Evolutionary conservation across 352 stramenopile genomes (phyloP).

Genomic region (Pythium grandisporangium): DNA sequence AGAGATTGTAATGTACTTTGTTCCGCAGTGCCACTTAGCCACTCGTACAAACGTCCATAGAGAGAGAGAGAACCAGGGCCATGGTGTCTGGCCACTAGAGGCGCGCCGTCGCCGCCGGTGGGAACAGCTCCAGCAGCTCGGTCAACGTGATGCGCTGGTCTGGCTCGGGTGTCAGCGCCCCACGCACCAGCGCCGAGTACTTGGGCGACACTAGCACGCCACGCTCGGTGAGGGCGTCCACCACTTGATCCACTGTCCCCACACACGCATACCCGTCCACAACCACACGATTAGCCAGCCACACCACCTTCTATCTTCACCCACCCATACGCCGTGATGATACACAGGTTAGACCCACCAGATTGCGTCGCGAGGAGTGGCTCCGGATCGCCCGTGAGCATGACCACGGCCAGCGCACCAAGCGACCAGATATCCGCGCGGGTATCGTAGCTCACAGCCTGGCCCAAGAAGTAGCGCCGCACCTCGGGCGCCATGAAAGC

Average conservation of each 20-base stretch:
- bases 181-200: constrained; percentile 26
- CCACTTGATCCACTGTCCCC: constrained; percentile 56
- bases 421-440: constrained; percentile 76
- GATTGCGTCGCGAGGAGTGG: constrained; percentile 55
- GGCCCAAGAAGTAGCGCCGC: constrained; percentile 57
- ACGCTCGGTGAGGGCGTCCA: too few relatives aligned
- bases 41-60: too few relatives aligned
- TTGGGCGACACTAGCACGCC: constrained; percentile 8
- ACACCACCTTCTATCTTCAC: background rate
- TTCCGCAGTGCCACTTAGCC: too few relatives aligned
- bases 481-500: constrained; percentile 80
- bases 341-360: too few relatives aligned
- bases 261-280: too few relatives aligned
- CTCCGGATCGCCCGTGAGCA: constrained; percentile 57
- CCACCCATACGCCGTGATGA: too few relatives aligned
- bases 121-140: constrained; percentile 29
- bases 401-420: constrained; percentile 56
- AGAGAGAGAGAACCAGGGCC: too few relatives aligned
- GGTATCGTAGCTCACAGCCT: constrained; percentile 57
- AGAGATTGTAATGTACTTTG: too few relatives aligned
- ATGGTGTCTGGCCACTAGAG: too few relatives aligned
- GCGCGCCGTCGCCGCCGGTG: too few relatives aligned
- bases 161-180: constrained; percentile 34
- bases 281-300: too few relatives aligned
- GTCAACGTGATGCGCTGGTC: constrained; percentile 24